These are phyloP conservation scores for Orobanche coerulescens DNA, from an alignment of 257 asterid genomes.

Conservation along the genomic window DNA sequence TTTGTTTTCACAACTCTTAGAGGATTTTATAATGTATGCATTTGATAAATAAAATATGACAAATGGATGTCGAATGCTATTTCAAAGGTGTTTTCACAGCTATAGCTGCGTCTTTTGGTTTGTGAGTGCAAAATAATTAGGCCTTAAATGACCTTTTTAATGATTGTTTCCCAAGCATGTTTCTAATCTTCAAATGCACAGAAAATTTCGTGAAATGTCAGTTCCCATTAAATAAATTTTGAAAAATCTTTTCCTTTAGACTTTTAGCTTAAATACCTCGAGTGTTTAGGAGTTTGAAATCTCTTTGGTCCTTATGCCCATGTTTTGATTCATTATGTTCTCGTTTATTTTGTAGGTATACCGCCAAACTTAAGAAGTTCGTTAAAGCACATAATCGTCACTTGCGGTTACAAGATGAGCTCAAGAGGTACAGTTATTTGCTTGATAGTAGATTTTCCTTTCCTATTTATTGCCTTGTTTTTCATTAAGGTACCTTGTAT, in stretches of 20 bases:
- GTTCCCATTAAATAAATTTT: not conserved
- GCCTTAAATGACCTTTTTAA: not conserved
- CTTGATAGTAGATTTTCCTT: conserved; percentile 1
- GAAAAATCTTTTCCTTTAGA: not conserved
- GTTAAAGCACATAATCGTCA: conserved; percentile 64
- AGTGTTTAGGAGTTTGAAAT: conserved; percentile 6
- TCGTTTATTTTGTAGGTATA: conserved; percentile 40
- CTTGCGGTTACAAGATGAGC: conserved; percentile 60
- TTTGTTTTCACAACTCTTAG: conserved; percentile 10
- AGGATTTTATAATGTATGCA: not conserved
- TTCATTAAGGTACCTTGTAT: conserved; percentile 12
- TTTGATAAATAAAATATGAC: not conserved
- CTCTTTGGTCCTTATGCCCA: conserved; percentile 13
- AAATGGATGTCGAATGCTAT: conserved; percentile 13
- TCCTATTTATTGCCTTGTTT: conserved; percentile 1
- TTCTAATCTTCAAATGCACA: conserved; percentile 3
- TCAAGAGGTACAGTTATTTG: conserved; percentile 60
- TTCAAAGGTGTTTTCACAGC: not conserved
- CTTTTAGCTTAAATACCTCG: not conserved
- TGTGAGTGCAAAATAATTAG: not conserved
- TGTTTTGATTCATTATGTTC: conserved; percentile 10
- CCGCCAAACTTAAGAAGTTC: conserved; percentile 59
- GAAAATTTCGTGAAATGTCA: not conserved
- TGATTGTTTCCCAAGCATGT: not conserved
- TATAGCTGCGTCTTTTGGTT: not conserved